Evolutionary conservation across 1,284 basidiomycete species (phyloP).

Genomic region (Neolentinus lepideus): DNA sequence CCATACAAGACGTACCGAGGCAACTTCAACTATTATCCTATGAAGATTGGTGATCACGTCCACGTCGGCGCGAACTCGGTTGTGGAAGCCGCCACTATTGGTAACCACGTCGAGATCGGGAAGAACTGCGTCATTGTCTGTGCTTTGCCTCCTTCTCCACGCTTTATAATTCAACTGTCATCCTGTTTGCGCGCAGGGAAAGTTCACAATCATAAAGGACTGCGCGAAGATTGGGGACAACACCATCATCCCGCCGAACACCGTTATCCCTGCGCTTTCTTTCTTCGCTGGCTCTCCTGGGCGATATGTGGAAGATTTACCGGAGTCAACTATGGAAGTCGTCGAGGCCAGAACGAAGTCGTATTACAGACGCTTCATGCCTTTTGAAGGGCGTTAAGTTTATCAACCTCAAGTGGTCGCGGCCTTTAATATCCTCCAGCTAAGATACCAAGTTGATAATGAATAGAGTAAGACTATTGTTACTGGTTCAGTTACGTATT

Average conservation of each 20-base stretch:
- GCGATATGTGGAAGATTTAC: conserved; percentile 74
- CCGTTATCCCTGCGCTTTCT: conserved; percentile 85
- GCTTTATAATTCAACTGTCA: background rate
- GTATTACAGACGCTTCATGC: conserved; percentile 57
- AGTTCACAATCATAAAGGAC: conserved; percentile 96
- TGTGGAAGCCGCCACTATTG: conserved; percentile 92
- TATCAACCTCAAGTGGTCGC: background rate
- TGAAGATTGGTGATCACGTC: conserved; percentile 95
- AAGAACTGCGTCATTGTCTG: conserved; percentile 90
- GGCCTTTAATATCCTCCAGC: background rate
- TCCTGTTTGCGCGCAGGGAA: conserved; percentile 59
- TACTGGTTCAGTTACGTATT: no score
- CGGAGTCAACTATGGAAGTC: conserved; percentile 68
- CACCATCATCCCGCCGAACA: conserved; percentile 87
- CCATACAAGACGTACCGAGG: conserved; percentile 89
- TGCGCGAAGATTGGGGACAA: conserved; percentile 85
- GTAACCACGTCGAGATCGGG: conserved; percentile 92
- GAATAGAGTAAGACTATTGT: no score
- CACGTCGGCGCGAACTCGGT: conserved; percentile 85
- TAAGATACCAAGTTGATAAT: background rate
- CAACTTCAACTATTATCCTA: conserved; percentile 95
- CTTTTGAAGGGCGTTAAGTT: background rate
- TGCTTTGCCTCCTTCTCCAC: conserved; percentile 9
- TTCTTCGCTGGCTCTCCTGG: conserved; percentile 89
- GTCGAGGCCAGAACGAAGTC: conserved; percentile 61